Percentiles rank a stretch among this genome's conserved stretches.
Conservation (phyloP, 192 early-diverging fungal genomes). For the Backusella macrospora region DNA sequence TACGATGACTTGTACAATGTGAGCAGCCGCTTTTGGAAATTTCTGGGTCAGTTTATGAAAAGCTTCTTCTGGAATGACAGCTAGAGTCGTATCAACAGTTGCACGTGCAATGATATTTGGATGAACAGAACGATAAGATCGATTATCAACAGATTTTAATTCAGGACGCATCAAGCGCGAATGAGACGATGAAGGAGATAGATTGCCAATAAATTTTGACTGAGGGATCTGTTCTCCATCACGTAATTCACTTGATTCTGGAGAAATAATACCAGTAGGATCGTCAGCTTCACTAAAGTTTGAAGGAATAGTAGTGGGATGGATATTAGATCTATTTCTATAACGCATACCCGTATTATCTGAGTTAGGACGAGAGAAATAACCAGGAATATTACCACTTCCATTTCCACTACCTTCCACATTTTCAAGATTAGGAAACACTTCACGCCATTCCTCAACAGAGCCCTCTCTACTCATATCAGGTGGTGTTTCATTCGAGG, state of each 20-base stretch:
- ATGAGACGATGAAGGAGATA: constrained; percentile 3
- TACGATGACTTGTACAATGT: constrained; percentile 95
- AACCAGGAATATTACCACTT: background rate
- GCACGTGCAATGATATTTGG: constrained; percentile 86
- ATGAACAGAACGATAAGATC: constrained; percentile 50
- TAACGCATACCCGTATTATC: background rate
- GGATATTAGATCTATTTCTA: constrained; percentile 5
- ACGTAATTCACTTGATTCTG: background rate
- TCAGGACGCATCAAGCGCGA: background rate
- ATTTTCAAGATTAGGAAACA: constrained; percentile 41
- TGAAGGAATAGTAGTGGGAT: background rate
- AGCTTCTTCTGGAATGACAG: constrained; percentile 91
- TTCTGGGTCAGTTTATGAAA: constrained; percentile 88
- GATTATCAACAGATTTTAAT: background rate
- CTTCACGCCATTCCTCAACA: constrained; percentile 39
- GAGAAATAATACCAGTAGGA: background rate
- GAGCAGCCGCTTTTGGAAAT: constrained; percentile 90
- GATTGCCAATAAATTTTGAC: background rate
- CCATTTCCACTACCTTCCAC: background rate
- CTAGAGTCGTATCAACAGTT: constrained; percentile 85
- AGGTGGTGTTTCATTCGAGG: background rate
- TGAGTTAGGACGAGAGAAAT: background rate
- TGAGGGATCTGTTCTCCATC: background rate
- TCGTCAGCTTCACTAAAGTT: background rate
- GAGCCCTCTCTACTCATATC: constrained; percentile 32